Evolutionary conservation across 2,329 filamentous ascomycete genomes (phyloP), one percentile per base, ranked within the genome.

Genomic region (Nigrograna mackinnonii): DNA sequence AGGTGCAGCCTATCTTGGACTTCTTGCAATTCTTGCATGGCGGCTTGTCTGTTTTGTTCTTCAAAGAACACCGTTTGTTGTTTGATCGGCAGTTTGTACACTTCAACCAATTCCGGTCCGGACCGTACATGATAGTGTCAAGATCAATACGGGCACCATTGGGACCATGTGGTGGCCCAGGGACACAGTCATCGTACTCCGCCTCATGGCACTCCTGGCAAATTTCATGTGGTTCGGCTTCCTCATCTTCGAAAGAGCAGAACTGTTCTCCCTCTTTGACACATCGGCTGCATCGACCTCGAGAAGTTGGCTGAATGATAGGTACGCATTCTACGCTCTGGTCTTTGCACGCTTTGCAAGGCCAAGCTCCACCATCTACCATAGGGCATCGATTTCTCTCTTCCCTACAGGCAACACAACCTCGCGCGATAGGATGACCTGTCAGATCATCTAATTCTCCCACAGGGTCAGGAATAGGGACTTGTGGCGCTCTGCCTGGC

Each of bases 11-110:
- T 3, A 58, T 46, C 7, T 48, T 46, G 6, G 48, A 31, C 26
- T 58, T 56, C 24, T 52, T 50, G 47, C 66, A 70, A 4, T 47
- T 37, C 13, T 55, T 66, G 51, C 67, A 70, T 3, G 67, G 66
- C 0, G 62, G 60, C 19, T 53, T 54, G 19, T 60, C 51, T 0
- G 30, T 36, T 40, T 55, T 64, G 20, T 39, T 50, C 28, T 61
- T 67, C 1, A 68, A 40, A 5, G 60, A 66, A 39, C 67, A 71
- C 13, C 46, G 43, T 41, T 56, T 62, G 20, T 57, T 63, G 4
- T 45, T 46, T 4, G 35, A 33, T 5, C 62, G 59, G 24, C 67
- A 70, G 6, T 50, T 35, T 2, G 59, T 65, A 35, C 66, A 70
- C 1, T 47, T 18, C 1, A 37, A 14, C 33, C 47, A 45, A 18